Conservation (phyloP, 306 rosid species). For the Trichosanthes cucumerina region DNA sequence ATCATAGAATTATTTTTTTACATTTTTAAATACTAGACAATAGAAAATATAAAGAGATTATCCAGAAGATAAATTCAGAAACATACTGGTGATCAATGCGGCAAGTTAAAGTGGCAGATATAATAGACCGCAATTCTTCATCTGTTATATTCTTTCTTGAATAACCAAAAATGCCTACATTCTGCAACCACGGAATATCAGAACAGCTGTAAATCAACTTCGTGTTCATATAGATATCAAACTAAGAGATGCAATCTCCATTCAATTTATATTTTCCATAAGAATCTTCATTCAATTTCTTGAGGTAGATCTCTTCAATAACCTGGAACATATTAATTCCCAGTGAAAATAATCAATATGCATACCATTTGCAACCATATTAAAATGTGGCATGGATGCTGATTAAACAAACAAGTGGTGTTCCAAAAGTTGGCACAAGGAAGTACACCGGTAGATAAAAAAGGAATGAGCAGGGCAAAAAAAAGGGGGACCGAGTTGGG, state of each 20-base stretch:
- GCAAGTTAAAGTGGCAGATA: slow-evolving; percentile 85
- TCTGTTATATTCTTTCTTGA: slow-evolving; percentile 74
- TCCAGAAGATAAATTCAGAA: slow-evolving; percentile 10
- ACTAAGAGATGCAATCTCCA: slow-evolving; percentile 1
- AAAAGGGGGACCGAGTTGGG: background rate
- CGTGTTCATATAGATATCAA: background rate
- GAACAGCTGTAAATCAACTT: slow-evolving; percentile 7
- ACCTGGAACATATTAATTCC: background rate
- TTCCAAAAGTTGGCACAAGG: background rate
- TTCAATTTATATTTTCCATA: background rate
- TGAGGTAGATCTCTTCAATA: background rate
- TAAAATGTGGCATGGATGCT: background rate
- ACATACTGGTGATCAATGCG: slow-evolving; percentile 89
- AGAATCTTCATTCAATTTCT: background rate
- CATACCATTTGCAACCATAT: background rate
- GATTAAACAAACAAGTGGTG: background rate
- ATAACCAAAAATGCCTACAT: slow-evolving; percentile 77
- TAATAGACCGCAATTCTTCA: slow-evolving; percentile 61
- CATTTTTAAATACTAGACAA: background rate
- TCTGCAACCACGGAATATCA: slow-evolving; percentile 44
- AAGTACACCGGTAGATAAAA: too few species aligned
- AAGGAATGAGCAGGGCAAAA: background rate
- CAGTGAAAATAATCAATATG: background rate
- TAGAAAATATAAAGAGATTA: background rate
- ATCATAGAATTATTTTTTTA: background rate